Evolutionary conservation across 768 basidiomycete species (phyloP).

Genomic region (Sporobolomyces pararoseus): DNA sequence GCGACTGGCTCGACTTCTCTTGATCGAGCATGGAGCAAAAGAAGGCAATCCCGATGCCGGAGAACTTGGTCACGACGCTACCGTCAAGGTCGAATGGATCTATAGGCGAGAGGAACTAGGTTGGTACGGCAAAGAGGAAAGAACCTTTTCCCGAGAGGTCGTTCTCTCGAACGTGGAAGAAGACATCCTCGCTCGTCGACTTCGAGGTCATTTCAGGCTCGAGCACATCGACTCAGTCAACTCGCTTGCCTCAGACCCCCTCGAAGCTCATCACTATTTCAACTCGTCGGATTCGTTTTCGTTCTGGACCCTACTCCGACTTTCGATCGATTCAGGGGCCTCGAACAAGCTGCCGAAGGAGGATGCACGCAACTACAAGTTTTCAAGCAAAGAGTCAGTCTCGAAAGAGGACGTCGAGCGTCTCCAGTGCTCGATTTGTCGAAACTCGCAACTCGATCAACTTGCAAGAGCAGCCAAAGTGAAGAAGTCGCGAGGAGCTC

Average conservation of each 20-base stretch:
- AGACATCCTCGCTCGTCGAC: background rate
- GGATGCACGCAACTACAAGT: too few relatives aligned
- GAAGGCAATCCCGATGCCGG: background rate
- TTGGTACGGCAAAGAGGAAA: background rate
- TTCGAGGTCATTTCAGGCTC: background rate
- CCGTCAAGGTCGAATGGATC: constrained; percentile 1
- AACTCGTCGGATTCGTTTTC: background rate
- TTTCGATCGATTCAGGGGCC: too few relatives aligned
- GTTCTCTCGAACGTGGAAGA: background rate
- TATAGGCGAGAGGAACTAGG: constrained; percentile 1
- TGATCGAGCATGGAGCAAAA: background rate
- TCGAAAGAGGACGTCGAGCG: background rate
- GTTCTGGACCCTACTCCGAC: background rate
- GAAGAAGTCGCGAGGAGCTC: background rate
- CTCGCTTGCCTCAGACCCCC: background rate
- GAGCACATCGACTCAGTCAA: background rate
- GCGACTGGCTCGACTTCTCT: background rate
- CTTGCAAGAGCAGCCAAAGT: background rate
- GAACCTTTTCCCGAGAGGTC: background rate
- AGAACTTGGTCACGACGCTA: background rate
- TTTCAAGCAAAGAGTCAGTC: background rate
- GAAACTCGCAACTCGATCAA: background rate
- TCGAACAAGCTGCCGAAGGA: too few relatives aligned
- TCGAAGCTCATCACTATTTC: background rate
- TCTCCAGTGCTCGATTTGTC: background rate